Evolutionary conservation across 2,329 filamentous ascomycete genomes (phyloP).

Genomic region (Fusarium luffae): DNA sequence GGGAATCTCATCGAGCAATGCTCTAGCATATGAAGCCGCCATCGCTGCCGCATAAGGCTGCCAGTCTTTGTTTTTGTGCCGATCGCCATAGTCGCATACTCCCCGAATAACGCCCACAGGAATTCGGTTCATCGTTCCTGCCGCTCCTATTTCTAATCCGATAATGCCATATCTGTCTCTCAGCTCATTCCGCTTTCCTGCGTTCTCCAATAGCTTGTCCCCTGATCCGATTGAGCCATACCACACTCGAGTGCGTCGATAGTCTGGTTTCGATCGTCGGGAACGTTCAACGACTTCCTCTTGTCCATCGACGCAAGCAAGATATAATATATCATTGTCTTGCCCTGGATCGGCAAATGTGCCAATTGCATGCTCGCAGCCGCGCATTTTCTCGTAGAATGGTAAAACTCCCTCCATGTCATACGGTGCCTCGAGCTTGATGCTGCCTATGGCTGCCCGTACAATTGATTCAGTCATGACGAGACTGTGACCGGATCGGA

Average conservation of each 20-base stretch:
- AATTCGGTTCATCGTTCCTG: slow-evolving; percentile 37
- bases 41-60: slow-evolving; percentile 53
- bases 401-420: slow-evolving; percentile 37
- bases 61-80: slow-evolving; percentile 50
- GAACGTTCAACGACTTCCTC: not conserved
- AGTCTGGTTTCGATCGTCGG: not conserved
- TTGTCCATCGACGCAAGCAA: not conserved
- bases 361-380: slow-evolving; percentile 35
- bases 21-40: slow-evolving; percentile 29
- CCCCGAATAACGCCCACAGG: slow-evolving; percentile 49
- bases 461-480: slow-evolving; percentile 48
- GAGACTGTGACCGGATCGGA: slow-evolving; percentile 44
- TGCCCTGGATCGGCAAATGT: slow-evolving; percentile 50
- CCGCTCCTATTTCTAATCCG: slow-evolving; percentile 49
- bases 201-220: slow-evolving; percentile 48
- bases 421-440: slow-evolving; percentile 44
- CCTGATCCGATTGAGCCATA: slow-evolving; percentile 47
- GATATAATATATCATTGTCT: slow-evolving; percentile 43
- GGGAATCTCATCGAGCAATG: slow-evolving; percentile 10
- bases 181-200: slow-evolving; percentile 37
- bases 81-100: slow-evolving; percentile 51
- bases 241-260: slow-evolving; percentile 3
- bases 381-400: slow-evolving; percentile 44
- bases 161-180: slow-evolving; percentile 46
- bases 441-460: slow-evolving; percentile 50